Evolutionary conservation across 2,329 filamentous ascomycete genomes (phyloP), one percentile per base, ranked within the genome.

Genomic region (Alternaria ventricosa): DNA sequence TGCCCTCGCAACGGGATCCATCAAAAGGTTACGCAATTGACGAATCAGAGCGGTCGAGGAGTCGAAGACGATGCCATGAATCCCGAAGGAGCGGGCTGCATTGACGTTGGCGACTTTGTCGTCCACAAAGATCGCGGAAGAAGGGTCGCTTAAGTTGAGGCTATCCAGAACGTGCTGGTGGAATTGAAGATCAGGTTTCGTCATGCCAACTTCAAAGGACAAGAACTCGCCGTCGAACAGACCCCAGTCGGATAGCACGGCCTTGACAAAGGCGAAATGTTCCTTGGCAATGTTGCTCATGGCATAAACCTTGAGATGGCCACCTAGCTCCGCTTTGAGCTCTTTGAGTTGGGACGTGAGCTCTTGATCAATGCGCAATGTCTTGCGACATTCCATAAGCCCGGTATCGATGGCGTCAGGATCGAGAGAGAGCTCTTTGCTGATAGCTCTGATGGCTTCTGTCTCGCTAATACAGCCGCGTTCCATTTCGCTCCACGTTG

Each of bases 201-300:
- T 71, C 69, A 75, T 76, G 20, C 78, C 78, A 22, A 71, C 70
- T 2, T 69, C 65, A 25, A 69, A 74, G 2, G 78, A 81, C 3
- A 76, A 75, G 56, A 79, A 81, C 4, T 80, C 70, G 22, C 53
- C 60, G 61, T 81, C 73, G 43, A 82, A 81, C 3, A 80, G 57
- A 8, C 61, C 54, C 78, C 77, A 80, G 47, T 77, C 72, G 6
- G 57, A 30, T 20, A 76, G 61, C 44, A 68, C 69, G 8, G 27
- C 49, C 36, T 65, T 64, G n/a, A 79, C 68, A 15, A 64, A 65
- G 1, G 62, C 66, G 53, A 70, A 73, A 56, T 79, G 76, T 22
- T 72, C 71, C 56, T 65, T 64, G 5, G 72, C 67, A 36, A 78
- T 62, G 64, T 79, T 80, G 18, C 72, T 78, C 75, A 79, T 80